A percentile compares a stretch with the other conserved stretches of the same genome.
phyloP scores from a whole-genome alignment of 1,284 basidiomycete species.

The Sphaerobolus stellatus region DNA sequence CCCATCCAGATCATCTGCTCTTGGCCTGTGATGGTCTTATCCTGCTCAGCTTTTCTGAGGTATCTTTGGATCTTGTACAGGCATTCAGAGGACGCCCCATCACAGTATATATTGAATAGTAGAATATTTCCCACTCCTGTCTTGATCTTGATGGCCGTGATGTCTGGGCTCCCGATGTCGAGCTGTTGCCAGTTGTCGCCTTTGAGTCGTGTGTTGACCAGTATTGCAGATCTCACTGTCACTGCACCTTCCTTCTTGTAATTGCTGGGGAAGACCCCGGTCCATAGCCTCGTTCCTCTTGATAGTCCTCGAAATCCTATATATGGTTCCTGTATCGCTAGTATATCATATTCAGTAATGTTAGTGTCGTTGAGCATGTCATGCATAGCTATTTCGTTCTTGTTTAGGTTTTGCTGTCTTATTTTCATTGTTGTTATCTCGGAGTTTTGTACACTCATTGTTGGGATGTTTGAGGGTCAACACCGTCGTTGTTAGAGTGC shows the following conservation, averaged over 20 bases:
- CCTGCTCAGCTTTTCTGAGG: background rate
- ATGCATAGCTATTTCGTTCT: slow-evolving; percentile 23
- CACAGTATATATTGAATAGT: background rate
- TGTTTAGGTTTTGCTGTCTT: slow-evolving; percentile 32
- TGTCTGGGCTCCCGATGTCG: background rate
- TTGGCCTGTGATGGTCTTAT: background rate
- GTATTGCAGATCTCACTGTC: too few species aligned
- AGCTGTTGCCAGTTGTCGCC: background rate
- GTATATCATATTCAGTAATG: slow-evolving; percentile 26
- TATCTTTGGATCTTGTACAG: too few species aligned
- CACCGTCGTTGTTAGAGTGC: too few species aligned
- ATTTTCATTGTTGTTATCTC: slow-evolving; percentile 16
- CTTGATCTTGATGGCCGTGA: background rate
- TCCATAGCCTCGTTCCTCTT: slow-evolving; percentile 24
- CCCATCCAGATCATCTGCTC: background rate
- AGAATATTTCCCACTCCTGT: background rate
- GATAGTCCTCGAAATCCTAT: slow-evolving; percentile 21
- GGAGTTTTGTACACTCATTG: too few species aligned
- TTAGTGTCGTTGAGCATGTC: slow-evolving; percentile 21
- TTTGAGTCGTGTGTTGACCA: too few species aligned
- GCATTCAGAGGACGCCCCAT: background rate
- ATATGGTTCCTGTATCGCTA: slow-evolving; percentile 37
- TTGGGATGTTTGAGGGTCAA: too few species aligned
- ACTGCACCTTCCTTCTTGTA: too few species aligned
- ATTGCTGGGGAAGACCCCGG: slow-evolving; percentile 25